These are phyloP conservation scores for Leccinum subtestaceum DNA, from an alignment of 768 basidiomycete species.

Conservation along the genomic window DNA sequence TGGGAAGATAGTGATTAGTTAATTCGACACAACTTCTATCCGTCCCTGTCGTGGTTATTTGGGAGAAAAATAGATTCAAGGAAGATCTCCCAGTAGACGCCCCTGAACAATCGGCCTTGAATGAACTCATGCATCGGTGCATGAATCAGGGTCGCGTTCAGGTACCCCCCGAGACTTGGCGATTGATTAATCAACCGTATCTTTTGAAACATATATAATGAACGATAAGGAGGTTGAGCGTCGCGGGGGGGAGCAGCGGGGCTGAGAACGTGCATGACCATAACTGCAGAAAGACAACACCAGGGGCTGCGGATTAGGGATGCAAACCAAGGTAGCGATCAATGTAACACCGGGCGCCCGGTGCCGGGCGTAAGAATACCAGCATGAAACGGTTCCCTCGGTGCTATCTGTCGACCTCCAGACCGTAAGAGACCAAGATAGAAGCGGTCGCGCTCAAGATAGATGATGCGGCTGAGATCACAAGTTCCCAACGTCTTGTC, in stretches of 20 bases:
- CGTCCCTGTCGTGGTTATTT: conserved; percentile 23
- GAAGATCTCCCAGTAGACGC: conserved; percentile 16
- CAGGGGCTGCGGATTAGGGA: neutral
- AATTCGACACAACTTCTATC: conserved; percentile 17
- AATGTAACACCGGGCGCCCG: conserved; percentile 11
- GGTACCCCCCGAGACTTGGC: conserved; percentile 13
- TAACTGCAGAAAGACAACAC: neutral
- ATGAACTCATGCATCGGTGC: conserved; percentile 19
- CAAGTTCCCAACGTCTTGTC: conserved; percentile 5
- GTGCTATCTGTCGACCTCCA: conserved; percentile 4
- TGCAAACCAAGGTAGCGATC: conserved; percentile 8
- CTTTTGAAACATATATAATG: neutral
- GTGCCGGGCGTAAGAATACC: conserved; percentile 19
- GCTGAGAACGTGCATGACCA: neutral
- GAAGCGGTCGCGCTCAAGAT: conserved; percentile 12
- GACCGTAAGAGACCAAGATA: conserved; percentile 11
- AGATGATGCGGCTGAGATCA: conserved; percentile 6
- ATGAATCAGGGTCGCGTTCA: conserved; percentile 29
- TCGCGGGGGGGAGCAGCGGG: neutral
- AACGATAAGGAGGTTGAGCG: neutral
- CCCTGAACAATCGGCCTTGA: conserved; percentile 23
- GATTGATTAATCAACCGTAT: conserved; percentile 16
- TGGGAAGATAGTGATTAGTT: conserved; percentile 6
- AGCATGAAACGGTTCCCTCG: conserved; percentile 9
- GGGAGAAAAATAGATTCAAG: conserved; percentile 14